Percentiles rank a stretch among this genome's conserved stretches.
These are phyloP conservation scores for Tephrocybe rancida DNA, from an alignment of 768 basidiomycete genomes.

Conservation along the genomic window DNA sequence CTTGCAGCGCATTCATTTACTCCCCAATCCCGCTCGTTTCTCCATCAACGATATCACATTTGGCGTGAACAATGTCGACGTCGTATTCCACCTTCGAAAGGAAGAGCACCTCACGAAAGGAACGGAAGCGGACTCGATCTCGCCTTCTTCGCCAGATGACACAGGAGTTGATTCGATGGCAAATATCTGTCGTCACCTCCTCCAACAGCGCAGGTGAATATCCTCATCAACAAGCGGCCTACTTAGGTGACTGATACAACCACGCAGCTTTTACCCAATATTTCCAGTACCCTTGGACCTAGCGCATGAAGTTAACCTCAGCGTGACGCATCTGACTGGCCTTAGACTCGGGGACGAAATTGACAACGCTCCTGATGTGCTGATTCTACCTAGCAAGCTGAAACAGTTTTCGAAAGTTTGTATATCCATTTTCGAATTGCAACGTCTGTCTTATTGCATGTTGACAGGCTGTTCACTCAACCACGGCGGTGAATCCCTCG, in stretches of 20 bases:
- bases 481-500: slow-evolving; percentile 85
- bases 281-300: slow-evolving; percentile 84
- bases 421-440: background rate
- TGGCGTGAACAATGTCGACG: slow-evolving; percentile 82
- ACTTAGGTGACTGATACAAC: background rate
- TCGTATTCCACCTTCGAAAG: slow-evolving; percentile 85
- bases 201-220: slow-evolving; percentile 83
- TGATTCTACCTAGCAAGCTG: slow-evolving; percentile 85
- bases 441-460: background rate
- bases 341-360: slow-evolving; percentile 38
- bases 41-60: slow-evolving; percentile 84
- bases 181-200: slow-evolving; percentile 73
- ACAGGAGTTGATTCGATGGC: slow-evolving; percentile 73
- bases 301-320: slow-evolving; percentile 84
- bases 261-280: slow-evolving; percentile 88
- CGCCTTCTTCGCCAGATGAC: slow-evolving; percentile 40
- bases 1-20: slow-evolving; percentile 67
- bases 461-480: slow-evolving; percentile 72
- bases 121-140: slow-evolving; percentile 57
- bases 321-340: slow-evolving; percentile 72
- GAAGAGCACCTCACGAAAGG: slow-evolving; percentile 78
- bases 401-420: slow-evolving; percentile 89
- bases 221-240: background rate
- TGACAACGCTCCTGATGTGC: slow-evolving; percentile 73
- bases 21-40: slow-evolving; percentile 89